Evolutionary conservation across 257 asterid genomes (phyloP).

Genomic region (Solanum virginianum): DNA sequence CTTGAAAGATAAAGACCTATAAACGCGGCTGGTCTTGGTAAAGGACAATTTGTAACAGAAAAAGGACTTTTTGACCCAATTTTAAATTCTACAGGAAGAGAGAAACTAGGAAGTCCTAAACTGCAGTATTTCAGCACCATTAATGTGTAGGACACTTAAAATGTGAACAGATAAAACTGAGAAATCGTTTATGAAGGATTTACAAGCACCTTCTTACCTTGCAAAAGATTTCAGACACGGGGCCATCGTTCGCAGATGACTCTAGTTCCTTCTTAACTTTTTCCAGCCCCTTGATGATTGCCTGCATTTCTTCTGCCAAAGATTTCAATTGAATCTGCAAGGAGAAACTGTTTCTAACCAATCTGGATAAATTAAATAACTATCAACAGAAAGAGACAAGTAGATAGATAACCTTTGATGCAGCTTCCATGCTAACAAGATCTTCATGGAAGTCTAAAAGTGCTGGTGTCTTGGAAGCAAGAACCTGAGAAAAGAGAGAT

Average conservation of each 20-base stretch:
- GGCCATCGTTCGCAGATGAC: slow-evolving; percentile 91
- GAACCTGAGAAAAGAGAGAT: slow-evolving; percentile 43
- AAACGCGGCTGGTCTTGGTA: neutral
- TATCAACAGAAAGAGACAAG: neutral
- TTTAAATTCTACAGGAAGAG: neutral
- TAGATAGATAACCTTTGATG: slow-evolving; percentile 53
- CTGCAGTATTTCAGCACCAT: neutral
- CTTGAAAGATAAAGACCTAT: neutral
- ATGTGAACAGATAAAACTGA: neutral
- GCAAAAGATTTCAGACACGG: slow-evolving; percentile 76
- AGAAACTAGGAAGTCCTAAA: neutral
- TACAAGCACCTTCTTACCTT: slow-evolving; percentile 42
- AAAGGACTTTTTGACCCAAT: neutral
- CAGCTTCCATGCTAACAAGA: slow-evolving; percentile 75
- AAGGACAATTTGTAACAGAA: neutral
- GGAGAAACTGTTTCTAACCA: neutral
- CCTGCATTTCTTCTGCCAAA: slow-evolving; percentile 99
- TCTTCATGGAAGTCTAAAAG: slow-evolving; percentile 70
- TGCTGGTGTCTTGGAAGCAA: slow-evolving; percentile 62
- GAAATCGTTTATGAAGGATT: neutral
- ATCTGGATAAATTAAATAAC: neutral
- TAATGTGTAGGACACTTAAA: neutral
- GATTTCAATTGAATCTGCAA: slow-evolving; percentile 87
- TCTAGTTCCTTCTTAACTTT: slow-evolving; percentile 84
- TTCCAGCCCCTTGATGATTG: slow-evolving; percentile 87